These are phyloP conservation scores for Candida taoyuanica DNA, from an alignment of 805 yeast genomes.

Conservation along the genomic window DNA sequence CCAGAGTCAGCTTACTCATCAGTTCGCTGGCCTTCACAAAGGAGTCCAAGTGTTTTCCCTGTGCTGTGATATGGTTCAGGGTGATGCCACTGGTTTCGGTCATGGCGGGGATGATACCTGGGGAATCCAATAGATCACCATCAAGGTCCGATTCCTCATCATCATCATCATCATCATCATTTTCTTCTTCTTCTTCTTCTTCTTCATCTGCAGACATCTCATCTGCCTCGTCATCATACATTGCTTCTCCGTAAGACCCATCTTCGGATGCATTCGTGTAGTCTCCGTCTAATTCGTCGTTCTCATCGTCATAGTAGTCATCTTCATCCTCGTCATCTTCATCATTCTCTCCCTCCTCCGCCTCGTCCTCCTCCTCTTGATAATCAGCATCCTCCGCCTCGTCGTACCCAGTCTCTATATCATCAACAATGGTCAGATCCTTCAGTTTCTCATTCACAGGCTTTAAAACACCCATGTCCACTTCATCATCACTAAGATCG, in stretches of 20 bases:
- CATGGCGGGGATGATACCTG: constrained; percentile 14
- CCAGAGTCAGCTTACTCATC: constrained; percentile 15
- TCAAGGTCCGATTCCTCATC: constrained; percentile 28
- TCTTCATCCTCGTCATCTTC: constrained; percentile 19
- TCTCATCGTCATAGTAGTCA: constrained; percentile 17
- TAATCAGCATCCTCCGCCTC: constrained; percentile 22
- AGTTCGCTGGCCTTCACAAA: constrained; percentile 25
- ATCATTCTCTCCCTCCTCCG: constrained; percentile 30
- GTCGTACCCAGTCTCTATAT: constrained; percentile 16
- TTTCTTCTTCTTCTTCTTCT: too few relatives aligned
- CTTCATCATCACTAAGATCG: constrained; percentile 48
- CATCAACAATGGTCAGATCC: constrained; percentile 15
- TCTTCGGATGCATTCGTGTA: constrained; percentile 26
- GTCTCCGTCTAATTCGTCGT: constrained; percentile 23
- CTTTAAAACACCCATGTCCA: constrained; percentile 17
- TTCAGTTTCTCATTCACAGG: constrained; percentile 11
- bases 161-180: constrained; percentile 15
- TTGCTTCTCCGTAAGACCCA: constrained; percentile 26
- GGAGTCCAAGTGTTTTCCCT: constrained; percentile 14
- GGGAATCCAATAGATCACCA: constrained; percentile 28
- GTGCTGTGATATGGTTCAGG: constrained; percentile 14
- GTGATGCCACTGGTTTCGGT: constrained; percentile 15
- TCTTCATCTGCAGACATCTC: constrained; percentile 11
- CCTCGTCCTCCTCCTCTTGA: constrained; percentile 23
- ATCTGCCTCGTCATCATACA: constrained; percentile 21